Evolutionary conservation across 139 green algal genomes (phyloP), one percentile per base, ranked within the genome.

Genomic region (Gonium pectorale): DNA sequence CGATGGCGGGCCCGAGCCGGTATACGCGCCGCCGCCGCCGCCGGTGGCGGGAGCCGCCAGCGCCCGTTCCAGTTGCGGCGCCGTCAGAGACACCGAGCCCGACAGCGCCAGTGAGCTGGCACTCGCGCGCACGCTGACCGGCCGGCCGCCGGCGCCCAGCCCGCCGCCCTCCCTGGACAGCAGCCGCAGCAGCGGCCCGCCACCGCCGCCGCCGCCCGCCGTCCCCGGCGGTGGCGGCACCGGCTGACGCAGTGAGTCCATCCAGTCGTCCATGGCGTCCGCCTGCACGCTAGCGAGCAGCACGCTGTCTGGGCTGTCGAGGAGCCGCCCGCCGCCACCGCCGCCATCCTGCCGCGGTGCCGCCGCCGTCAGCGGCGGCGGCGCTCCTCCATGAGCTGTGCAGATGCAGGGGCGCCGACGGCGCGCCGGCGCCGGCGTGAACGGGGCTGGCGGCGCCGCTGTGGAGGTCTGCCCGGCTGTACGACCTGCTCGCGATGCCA

Each of bases 191-290:
- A 67, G 52, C 70, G 35, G 17, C 40, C 11, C 15, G 49, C 31
- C 37, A 31, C 7, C 8, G 66, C 15, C 21, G 66, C 8, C 21
- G 66, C 17, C 29, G 2, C 9, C 5, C 19, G 41, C 3, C 33
- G 49, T n/a, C 1, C 21, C 70, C 17, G 31, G 33, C 49, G 19
- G 15, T n/a, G 46, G 49, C 64, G 49, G 70, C 21, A 31, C 33
- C 59, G 21, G 59, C 56, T 62, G 52, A 40, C 59, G 40, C 41
- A 51, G 27, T 33, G 31, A 27, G 21, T 51, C 35, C 59, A 72
- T 71, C 40, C 29, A 82, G 31, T 62, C 40, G 59, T 82, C 75
- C n/a, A 82, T 17, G 7, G 75, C 59, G 43, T 71, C 75, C 40
- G 60, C 31, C 1, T 24, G 24, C n/a, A 82, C 75, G 29, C 75